phyloP scores from a whole-genome alignment of 129 eudicot species.

The Silybum marianum region DNA sequence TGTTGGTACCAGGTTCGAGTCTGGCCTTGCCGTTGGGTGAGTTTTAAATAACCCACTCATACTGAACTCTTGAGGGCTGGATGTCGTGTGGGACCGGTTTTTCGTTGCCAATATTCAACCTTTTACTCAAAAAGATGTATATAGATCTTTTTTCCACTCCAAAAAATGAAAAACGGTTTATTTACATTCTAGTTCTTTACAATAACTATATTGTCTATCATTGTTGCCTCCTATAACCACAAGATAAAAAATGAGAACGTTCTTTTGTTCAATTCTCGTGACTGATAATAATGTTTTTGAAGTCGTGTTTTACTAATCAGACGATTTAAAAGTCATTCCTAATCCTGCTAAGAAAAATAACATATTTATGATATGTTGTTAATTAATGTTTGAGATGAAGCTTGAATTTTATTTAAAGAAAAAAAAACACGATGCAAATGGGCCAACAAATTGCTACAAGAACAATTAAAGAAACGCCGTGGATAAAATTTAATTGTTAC shows the following conservation, averaged over 20 bases:
- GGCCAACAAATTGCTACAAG: not conserved
- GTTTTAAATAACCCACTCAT: no score
- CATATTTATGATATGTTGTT: not conserved
- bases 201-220: not conserved
- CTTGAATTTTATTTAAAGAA: not conserved
- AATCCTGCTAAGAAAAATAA: not conserved
- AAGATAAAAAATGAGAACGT: not conserved
- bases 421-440: not conserved
- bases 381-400: not conserved
- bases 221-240: slow-evolving; percentile 5
- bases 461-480: not conserved
- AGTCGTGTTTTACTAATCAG: not conserved
- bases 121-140: not conserved
- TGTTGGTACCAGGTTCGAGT: no score
- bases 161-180: not conserved
- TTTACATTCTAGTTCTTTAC: not conserved
- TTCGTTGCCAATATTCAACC: no score
- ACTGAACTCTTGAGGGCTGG: no score
- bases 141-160: not conserved
- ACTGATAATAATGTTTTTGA: not conserved
- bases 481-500: not conserved
- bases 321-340: not conserved
- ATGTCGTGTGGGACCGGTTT: no score
- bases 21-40: no score
- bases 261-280: not conserved